These are phyloP conservation scores for Ophiosphaerella korrae DNA, from an alignment of 2,329 filamentous ascomycete genomes.

Conservation along the genomic window DNA sequence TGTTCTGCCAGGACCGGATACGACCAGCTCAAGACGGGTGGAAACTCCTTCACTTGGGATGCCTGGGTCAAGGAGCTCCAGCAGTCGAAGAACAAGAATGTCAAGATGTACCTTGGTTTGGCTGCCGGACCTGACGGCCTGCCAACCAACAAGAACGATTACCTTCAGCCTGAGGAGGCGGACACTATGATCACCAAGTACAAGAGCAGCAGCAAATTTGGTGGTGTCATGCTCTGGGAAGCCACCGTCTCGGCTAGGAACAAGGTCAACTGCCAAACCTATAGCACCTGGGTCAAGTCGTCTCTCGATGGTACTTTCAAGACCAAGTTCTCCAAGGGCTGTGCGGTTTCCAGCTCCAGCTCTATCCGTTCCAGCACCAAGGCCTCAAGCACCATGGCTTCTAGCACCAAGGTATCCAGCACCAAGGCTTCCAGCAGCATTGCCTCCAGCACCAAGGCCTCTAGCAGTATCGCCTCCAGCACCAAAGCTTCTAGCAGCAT, in stretches of 20 bases:
- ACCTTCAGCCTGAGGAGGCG: conserved; percentile 55
- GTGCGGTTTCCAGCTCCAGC: conserved; percentile 3
- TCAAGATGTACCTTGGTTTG: conserved; percentile 62
- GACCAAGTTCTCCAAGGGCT: conserved; percentile 19
- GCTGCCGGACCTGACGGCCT: conserved; percentile 33
- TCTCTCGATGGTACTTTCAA: conserved; percentile 28
- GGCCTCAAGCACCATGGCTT: background rate
- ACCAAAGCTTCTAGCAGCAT: background rate
- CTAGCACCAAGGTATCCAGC: conserved; percentile 6
- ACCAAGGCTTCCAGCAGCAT: background rate
- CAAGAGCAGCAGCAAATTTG: conserved; percentile 52
- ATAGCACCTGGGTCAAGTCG: conserved; percentile 56
- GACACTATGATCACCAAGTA: conserved; percentile 51
- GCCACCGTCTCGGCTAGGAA: conserved; percentile 57
- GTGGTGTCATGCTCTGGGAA: conserved; percentile 66
- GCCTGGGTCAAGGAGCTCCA: conserved; percentile 50
- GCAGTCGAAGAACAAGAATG: conserved; percentile 45
- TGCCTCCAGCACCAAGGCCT: background rate
- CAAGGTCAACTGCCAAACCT: conserved; percentile 50
- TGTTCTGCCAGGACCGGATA: conserved; percentile 57
- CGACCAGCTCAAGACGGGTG: conserved; percentile 24
- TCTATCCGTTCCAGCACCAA: background rate
- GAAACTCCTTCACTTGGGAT: conserved; percentile 53
- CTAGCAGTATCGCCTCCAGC: background rate
- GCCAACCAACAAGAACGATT: conserved; percentile 42